Conservation (phyloP, 2,329 filamentous ascomycete species). For the Helicocarpus griseus region DNA sequence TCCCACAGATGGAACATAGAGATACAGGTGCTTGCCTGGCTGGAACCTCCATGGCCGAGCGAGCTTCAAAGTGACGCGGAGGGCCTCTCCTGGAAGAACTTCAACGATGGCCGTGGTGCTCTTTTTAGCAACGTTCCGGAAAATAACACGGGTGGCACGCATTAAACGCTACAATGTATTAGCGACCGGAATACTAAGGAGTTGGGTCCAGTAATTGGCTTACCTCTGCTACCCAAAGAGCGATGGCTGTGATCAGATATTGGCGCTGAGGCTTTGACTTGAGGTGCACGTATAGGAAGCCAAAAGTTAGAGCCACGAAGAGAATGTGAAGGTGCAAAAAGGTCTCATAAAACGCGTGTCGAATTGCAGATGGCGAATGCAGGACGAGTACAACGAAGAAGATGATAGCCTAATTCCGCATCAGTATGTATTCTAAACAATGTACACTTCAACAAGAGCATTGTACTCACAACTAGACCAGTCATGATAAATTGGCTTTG, state of each 20-base stretch:
- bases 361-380: constrained; percentile 64
- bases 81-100: constrained; percentile 58
- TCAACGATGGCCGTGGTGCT: constrained; percentile 58
- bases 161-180: constrained; percentile 37
- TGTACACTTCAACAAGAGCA: constrained; percentile 11
- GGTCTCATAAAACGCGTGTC: constrained; percentile 94
- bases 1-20: constrained; percentile 58
- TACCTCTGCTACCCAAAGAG: constrained; percentile 66
- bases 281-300: constrained; percentile 70
- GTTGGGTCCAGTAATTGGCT: constrained; percentile 1
- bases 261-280: constrained; percentile 59
- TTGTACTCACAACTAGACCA: constrained; percentile 35
- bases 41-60: constrained; percentile 56
- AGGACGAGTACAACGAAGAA: constrained; percentile 59
- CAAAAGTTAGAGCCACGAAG: constrained; percentile 57
- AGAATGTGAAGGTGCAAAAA: constrained; percentile 82
- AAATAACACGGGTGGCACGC: constrained; percentile 55
- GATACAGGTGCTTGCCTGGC: constrained; percentile 65
- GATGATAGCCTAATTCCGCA: constrained; percentile 29
- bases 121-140: constrained; percentile 48
- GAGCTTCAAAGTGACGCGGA: constrained; percentile 59
- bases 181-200: constrained; percentile 5
- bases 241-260: constrained; percentile 64
- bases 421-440: constrained; percentile 19
- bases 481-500: constrained; percentile 21